Evolutionary conservation across 2,329 filamentous ascomycete genomes (phyloP).

Genomic region (Pestalotiopsis sp.): DNA sequence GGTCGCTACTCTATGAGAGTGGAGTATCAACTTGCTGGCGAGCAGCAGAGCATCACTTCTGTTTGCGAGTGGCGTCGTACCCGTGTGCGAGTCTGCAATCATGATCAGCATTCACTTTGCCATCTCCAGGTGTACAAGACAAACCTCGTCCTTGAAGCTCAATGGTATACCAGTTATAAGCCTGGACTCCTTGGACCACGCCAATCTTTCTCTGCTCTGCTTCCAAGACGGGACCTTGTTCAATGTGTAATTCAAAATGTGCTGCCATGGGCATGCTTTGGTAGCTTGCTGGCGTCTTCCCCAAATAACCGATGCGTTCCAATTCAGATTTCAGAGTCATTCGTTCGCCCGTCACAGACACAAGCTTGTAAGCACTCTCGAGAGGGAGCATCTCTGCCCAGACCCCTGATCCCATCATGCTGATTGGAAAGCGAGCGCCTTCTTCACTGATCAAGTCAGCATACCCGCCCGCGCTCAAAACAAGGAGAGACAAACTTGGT

Average conservation of each 20-base stretch:
- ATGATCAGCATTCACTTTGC: not conserved
- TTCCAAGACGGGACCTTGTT: slow-evolving; percentile 79
- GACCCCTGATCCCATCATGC: slow-evolving; percentile 75
- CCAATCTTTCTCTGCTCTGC: slow-evolving; percentile 64
- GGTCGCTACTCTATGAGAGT: slow-evolving; percentile 65
- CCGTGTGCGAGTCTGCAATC: slow-evolving; percentile 68
- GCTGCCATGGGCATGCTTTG: slow-evolving; percentile 68
- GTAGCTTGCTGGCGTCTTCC: slow-evolving; percentile 57
- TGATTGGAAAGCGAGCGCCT: slow-evolving; percentile 77
- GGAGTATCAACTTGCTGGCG: slow-evolving; percentile 68
- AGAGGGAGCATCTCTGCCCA: slow-evolving; percentile 72
- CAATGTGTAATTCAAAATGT: slow-evolving; percentile 84
- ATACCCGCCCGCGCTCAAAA: not conserved
- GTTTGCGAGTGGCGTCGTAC: slow-evolving; percentile 69
- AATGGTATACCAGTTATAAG: slow-evolving; percentile 74
- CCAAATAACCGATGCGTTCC: slow-evolving; percentile 72
- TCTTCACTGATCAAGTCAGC: slow-evolving; percentile 64
- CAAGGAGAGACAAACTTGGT: slow-evolving; percentile 53
- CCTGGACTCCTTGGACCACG: slow-evolving; percentile 73
- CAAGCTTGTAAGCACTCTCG: slow-evolving; percentile 60
- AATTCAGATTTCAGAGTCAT: slow-evolving; percentile 71
- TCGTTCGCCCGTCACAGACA: slow-evolving; percentile 62
- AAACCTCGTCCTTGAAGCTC: slow-evolving; percentile 60
- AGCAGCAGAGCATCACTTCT: slow-evolving; percentile 71
- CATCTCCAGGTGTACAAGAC: not conserved